Evolutionary conservation across 1,284 basidiomycete species (phyloP), one percentile per base, ranked within the genome.

Genomic region (Golubevia pallescens): DNA sequence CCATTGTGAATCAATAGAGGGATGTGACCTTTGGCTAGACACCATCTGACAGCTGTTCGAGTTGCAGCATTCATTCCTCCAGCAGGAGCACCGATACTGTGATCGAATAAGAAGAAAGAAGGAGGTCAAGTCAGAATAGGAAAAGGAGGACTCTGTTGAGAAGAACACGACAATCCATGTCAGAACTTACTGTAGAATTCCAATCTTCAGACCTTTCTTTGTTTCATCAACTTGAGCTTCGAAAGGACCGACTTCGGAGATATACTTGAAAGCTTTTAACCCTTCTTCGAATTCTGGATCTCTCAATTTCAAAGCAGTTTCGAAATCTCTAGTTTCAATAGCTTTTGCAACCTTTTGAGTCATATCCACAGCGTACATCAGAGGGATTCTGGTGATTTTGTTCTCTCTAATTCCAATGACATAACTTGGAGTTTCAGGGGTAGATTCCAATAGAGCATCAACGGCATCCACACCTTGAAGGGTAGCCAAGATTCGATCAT

Each of bases 41-140:
- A 98, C 88, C 94, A 97, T 16, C 96, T 92, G 5, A 93, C 94
- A 0, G 94, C 94, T 38, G 95, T 92, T 57, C 96, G 92, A 0
- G 95, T 97, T 0, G 96, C 96, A 0, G 95, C 95, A 84, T 99
- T 98, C 94, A 99, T 98, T 10, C 97, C 96, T 65, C 96, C 95
- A 2, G 96, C 95, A 2, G 97, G 96, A 0, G 97, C 97, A 68
- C 96, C 96, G 80, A 96, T 91, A 80, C 93, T 95, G 64, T 28
- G 28, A 28, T 2, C 6, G 28, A 28, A 28, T 2, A 6, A 28
- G 55, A 57, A 63, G 57, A 52, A 56, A 73, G 66, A 51, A 24
- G 14, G 19, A 34, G 32, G 51, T 53, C 20, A 13, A 3, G 5
- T 38, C 14, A 23, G 23, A 14, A n/a, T 6, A 59, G 34, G 24